Percentiles rank a stretch among this genome's conserved stretches.
These are phyloP conservation scores for Rosellinia necatrix DNA, from an alignment of 2,329 filamentous ascomycete genomes.

Conservation along the genomic window DNA sequence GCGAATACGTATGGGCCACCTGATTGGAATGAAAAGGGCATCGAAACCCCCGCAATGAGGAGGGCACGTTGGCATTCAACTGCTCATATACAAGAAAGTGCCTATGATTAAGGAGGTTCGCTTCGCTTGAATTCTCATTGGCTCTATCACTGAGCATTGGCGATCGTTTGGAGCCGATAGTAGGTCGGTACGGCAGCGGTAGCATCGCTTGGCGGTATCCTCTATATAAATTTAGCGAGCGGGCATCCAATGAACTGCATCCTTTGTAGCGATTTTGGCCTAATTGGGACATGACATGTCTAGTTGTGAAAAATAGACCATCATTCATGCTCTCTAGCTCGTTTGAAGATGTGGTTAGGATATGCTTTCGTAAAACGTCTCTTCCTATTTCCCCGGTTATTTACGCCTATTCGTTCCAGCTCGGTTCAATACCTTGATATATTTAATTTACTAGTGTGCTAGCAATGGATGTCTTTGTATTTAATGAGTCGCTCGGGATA, in stretches of 20 bases:
- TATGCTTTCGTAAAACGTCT: too few relatives aligned
- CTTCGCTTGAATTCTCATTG: slow-evolving; percentile 18
- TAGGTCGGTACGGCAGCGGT: not conserved
- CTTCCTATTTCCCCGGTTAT: too few relatives aligned
- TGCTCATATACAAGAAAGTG: not conserved
- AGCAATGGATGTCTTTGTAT: too few relatives aligned
- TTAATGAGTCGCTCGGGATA: too few relatives aligned
- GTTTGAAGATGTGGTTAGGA: not conserved
- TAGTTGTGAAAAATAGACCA: not conserved
- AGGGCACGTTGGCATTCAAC: not conserved
- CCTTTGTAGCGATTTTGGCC: slow-evolving; percentile 7
- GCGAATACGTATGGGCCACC: too few relatives aligned
- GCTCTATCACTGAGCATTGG: slow-evolving; percentile 1
- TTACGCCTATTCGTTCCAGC: too few relatives aligned
- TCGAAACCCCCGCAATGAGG: not conserved
- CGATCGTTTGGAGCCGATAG: not conserved
- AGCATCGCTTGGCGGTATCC: slow-evolving; percentile 6
- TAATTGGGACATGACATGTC: slow-evolving; percentile 14
- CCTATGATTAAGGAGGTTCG: not conserved
- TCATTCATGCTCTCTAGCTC: slow-evolving; percentile 3
- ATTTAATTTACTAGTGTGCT: too few relatives aligned
- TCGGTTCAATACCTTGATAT: too few relatives aligned
- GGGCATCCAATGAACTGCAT: slow-evolving; percentile 10
- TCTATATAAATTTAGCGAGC: slow-evolving; percentile 20
- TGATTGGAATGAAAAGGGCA: too few relatives aligned